Percentiles rank a stretch among this genome's conserved stretches.
Conservation (phyloP, 495 filamentous ascomycete species). For the Penicillium lividum region DNA sequence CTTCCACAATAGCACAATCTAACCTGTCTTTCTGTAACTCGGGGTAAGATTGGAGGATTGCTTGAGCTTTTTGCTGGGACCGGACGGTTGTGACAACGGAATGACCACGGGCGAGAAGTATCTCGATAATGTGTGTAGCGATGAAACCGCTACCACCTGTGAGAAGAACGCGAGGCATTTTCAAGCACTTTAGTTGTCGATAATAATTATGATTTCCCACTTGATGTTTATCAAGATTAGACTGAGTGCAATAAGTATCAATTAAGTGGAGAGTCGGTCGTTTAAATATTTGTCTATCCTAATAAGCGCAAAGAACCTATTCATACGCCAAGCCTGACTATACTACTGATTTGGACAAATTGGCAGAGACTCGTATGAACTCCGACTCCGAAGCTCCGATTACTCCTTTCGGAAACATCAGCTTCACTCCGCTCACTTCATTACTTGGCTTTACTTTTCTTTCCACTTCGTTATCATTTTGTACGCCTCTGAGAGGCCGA, state of each 20-base stretch:
- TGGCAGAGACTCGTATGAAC: not conserved
- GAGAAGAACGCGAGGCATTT: conserved; percentile 29
- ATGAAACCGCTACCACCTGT: conserved; percentile 63
- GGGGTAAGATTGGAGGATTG: conserved; percentile 62
- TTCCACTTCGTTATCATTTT: too few species aligned
- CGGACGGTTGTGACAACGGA: conserved; percentile 81
- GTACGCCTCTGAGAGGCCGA: too few species aligned
- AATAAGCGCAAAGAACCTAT: not conserved
- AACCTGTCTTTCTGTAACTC: conserved; percentile 55
- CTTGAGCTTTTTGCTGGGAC: conserved; percentile 66
- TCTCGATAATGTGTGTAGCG: conserved; percentile 70
- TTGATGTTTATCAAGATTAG: not conserved
- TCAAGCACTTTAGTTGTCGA: not conserved
- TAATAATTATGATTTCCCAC: not conserved
- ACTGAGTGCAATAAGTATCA: not conserved
- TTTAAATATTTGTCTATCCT: not conserved
- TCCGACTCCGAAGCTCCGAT: conserved; percentile 13
- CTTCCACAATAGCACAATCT: conserved; percentile 69
- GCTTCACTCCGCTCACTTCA: not conserved
- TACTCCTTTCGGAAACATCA: conserved; percentile 4
- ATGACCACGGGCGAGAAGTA: conserved; percentile 61
- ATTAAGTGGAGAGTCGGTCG: not conserved
- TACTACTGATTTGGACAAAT: not conserved
- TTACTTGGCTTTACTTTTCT: too few species aligned
- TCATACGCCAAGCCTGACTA: not conserved